Conservation (phyloP, 305 asterid genomes). For the Fraxinus latifolia region DNA sequence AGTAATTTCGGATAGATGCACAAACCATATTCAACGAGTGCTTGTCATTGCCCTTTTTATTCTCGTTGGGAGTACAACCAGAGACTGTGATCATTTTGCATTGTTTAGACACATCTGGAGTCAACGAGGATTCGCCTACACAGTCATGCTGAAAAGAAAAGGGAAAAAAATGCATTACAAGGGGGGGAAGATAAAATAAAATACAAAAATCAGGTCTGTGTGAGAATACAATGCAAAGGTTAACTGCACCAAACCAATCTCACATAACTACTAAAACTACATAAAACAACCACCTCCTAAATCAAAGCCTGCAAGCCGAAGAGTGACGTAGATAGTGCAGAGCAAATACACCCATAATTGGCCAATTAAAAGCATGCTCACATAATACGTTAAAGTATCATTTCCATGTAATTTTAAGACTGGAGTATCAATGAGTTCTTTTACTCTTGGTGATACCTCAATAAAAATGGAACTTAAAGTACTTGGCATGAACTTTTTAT, state of each 20-base stretch:
- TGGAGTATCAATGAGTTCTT: background rate
- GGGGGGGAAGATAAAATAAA: background rate
- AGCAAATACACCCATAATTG: background rate
- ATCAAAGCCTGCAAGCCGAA: background rate
- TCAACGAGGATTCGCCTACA: conserved; percentile 20
- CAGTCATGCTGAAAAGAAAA: conserved; percentile 27
- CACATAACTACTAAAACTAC: background rate
- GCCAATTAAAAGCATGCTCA: background rate
- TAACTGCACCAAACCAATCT: background rate
- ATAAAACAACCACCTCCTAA: background rate
- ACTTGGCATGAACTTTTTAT: background rate
- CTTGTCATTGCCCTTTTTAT: background rate
- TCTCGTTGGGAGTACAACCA: conserved; percentile 21
- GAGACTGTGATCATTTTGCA: conserved; percentile 18
- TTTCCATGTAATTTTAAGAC: background rate
- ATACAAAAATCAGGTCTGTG: background rate
- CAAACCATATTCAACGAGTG: conserved; percentile 30
- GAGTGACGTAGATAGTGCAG: background rate
- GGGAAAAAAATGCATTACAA: background rate
- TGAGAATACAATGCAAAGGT: background rate
- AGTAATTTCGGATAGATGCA: conserved; percentile 20
- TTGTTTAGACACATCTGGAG: conserved; percentile 22
- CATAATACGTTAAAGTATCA: background rate
- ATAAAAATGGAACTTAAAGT: conserved; percentile 6
- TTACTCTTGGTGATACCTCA: background rate